Base-by-base conservation (phyloP, 495 filamentous ascomycete species). In the Hyaloscypha hepaticicola region DNA sequence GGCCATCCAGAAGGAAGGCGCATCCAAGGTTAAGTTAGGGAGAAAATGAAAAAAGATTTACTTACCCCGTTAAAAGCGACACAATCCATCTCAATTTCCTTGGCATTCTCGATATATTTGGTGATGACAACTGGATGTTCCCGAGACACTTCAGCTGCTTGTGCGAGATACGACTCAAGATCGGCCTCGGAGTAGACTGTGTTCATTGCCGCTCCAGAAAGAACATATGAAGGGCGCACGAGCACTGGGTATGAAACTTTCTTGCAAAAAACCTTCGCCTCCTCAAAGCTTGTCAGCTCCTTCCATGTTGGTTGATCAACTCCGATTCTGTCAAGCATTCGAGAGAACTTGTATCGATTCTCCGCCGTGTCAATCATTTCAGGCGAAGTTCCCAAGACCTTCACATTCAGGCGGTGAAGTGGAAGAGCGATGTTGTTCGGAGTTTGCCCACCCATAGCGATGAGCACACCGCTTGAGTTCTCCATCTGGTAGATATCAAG, bases 341-440 rank as follows among this genome's bases (percentile, higher is more conserved):
- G 89, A 60, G 93, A 97, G 79, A 99, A 99, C 77, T 99, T 97
- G 82, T 96, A 97, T 22, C 95, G 88, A 76, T 99, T 99, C 78
- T 99, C 95, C 12, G 95, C 95, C 33, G 86, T 91, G 70, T 99
- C 95, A 72, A 99, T 99, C 95, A 97, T 97, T 75, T 99, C 93
- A 31, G 95, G 95, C 0, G 95, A 97, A 1, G 95, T 99, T 67
- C 95, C 95, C 0, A 97, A 81, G 22, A 99, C 88, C 77, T 91
- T 92, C 69, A 97, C 91, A 51, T 96, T 95, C 19, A 94, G 80
- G 45, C 94, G 90, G 67, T 92, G 87, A 26, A 98, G 82, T 1
- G 90, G 91, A 60, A 98, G 82, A 24, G 95, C 93, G 69, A 98
- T 98, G 80, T 99, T 99, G 82, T 99, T 98, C 1, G 95, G 94